phyloP scores from a whole-genome alignment of 2,329 filamentous ascomycete genomes.

The Cladorrhinum sp. region DNA sequence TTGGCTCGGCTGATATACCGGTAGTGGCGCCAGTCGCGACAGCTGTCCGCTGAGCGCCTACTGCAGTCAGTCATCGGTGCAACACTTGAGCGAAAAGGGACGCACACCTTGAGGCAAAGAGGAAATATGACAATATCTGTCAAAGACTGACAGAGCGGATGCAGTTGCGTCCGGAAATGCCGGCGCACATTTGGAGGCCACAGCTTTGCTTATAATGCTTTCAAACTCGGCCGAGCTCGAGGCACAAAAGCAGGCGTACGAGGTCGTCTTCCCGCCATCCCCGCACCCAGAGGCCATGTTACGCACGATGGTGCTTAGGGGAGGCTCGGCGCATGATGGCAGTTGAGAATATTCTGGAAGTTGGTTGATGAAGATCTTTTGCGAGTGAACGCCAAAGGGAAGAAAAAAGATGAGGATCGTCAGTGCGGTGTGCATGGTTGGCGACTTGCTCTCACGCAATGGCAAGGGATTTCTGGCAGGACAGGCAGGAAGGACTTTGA shows the following conservation, averaged over 20 bases:
- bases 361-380: constrained; percentile 17
- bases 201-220: constrained; percentile 12
- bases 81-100: neutral
- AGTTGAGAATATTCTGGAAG: constrained; percentile 12
- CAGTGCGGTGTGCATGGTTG: neutral
- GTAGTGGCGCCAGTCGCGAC: neutral
- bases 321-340: constrained; percentile 19
- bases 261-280: constrained; percentile 18
- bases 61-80: neutral
- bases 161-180: neutral
- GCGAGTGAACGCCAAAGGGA: neutral
- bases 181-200: constrained; percentile 5
- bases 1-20: neutral
- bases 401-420: neutral
- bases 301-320: constrained; percentile 21
- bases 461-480: too few species aligned
- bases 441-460: neutral
- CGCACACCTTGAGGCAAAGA: neutral
- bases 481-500: too few species aligned
- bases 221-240: constrained; percentile 15
- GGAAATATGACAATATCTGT: constrained; percentile 10
- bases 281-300: constrained; percentile 20
- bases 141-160: constrained; percentile 10
- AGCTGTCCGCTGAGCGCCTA: neutral
- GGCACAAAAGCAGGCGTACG: constrained; percentile 24